Percentiles rank a stretch among this genome's conserved stretches.
Evolutionary conservation across 192 early-diverging fungal genomes (phyloP).

Genomic region (Entophlyctis luteolus): DNA sequence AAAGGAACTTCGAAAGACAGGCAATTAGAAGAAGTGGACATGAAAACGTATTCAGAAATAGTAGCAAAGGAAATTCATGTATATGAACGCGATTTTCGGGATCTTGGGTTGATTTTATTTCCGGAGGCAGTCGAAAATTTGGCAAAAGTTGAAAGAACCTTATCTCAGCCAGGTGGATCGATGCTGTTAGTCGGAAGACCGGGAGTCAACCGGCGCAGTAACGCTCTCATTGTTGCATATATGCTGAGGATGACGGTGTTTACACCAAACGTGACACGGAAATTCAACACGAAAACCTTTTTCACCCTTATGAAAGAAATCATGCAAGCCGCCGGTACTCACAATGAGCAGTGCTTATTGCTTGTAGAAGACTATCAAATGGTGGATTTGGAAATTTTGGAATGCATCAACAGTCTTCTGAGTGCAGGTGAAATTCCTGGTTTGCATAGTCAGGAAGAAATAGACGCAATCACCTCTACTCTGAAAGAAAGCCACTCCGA

Average conservation of each 20-base stretch:
- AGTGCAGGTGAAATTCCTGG: conserved; percentile 54
- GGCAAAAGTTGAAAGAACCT: conserved; percentile 42
- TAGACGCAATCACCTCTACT: conserved; percentile 39
- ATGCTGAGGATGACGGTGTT: conserved; percentile 42
- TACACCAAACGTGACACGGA: conserved; percentile 37
- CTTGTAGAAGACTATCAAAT: conserved; percentile 57
- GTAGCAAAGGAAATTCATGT: conserved; percentile 33
- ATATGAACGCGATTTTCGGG: conserved; percentile 45
- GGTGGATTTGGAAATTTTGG: conserved; percentile 40
- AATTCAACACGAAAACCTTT: conserved; percentile 44
- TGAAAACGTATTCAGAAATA: conserved; percentile 29
- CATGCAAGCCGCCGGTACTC: conserved; percentile 42
- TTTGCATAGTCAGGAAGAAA: conserved; percentile 53
- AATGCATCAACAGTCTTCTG: conserved; percentile 52
- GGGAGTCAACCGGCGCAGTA: conserved; percentile 41
- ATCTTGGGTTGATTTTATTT: conserved; percentile 43
- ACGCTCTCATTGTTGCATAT: conserved; percentile 40
- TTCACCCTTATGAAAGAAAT: conserved; percentile 47
- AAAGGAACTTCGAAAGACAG: conserved; percentile 18
- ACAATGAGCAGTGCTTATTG: conserved; percentile 40
- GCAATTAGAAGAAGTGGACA: conserved; percentile 17
- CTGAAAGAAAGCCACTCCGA: conserved; percentile 50
- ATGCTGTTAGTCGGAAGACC: conserved; percentile 51
- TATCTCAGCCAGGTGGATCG: conserved; percentile 51
- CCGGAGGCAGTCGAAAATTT: conserved; percentile 47